Evolutionary conservation across 495 filamentous ascomycete genomes (phyloP).

Genomic region (Aspergillus incahuasiensis): DNA sequence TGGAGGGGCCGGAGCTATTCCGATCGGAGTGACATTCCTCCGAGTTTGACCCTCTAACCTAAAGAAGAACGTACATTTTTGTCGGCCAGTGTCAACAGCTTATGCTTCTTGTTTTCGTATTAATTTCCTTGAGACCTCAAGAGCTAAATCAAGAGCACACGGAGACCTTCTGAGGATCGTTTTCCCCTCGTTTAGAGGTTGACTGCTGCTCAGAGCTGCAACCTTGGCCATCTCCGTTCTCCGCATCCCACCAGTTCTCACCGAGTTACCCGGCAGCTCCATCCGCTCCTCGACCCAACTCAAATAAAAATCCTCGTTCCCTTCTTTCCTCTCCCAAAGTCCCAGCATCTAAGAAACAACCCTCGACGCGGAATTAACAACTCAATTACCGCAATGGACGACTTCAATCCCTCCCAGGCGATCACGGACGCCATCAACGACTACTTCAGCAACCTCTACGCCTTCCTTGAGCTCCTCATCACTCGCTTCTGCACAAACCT

Average conservation of each 20-base stretch:
- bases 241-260: neutral
- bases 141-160: neutral
- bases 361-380: neutral
- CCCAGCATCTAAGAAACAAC: constrained; percentile 7
- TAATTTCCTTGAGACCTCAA: neutral
- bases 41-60: constrained; percentile 4
- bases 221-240: neutral
- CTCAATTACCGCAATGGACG: constrained; percentile 22
- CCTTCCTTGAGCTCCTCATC: constrained; percentile 20
- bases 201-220: neutral
- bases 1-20: neutral
- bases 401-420: neutral
- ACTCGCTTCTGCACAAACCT: constrained; percentile 51
- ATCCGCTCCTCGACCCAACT: neutral
- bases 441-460: constrained; percentile 35
- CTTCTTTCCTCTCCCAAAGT: neutral
- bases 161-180: neutral
- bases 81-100: neutral
- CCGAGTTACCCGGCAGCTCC: neutral
- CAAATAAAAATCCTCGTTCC: neutral
- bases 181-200: neutral
- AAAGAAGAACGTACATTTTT: constrained; percentile 5
- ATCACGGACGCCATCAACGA: constrained; percentile 28
- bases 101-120: neutral
- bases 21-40: constrained; percentile 10